Evolutionary conservation across 1,139 yeast genomes (phyloP).

Genomic region (Kodamaea sp.): DNA sequence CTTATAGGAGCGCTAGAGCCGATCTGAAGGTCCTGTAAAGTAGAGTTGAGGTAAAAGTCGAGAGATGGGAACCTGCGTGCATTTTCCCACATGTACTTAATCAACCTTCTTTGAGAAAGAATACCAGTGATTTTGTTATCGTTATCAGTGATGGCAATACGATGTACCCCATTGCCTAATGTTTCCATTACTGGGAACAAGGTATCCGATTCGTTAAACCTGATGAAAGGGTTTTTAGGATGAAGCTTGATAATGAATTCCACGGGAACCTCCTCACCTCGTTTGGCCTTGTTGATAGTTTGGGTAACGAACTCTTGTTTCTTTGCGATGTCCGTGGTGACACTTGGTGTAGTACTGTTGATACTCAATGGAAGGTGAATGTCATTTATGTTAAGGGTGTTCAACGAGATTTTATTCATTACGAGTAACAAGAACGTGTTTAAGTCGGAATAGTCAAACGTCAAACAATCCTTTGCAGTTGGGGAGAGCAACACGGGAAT

Average conservation of each 20-base stretch:
- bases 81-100: constrained; percentile 86
- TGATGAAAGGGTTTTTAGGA: constrained; percentile 84
- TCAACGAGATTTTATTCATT: constrained; percentile 59
- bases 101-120: constrained; percentile 83
- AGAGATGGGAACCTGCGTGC: constrained; percentile 81
- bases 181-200: constrained; percentile 77
- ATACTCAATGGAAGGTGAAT: constrained; percentile 10
- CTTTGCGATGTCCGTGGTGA: constrained; percentile 13
- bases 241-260: constrained; percentile 75
- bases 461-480: constrained; percentile 53
- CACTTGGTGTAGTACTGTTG: constrained; percentile 9
- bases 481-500: constrained; percentile 67
- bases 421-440: constrained; percentile 79
- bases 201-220: constrained; percentile 67
- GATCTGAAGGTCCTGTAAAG: constrained; percentile 66
- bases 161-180: constrained; percentile 88
- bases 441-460: constrained; percentile 90
- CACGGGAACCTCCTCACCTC: constrained; percentile 76
- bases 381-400: constrained; percentile 29
- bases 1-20: constrained; percentile 75
- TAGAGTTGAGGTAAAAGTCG: constrained; percentile 68
- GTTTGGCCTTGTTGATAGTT: constrained; percentile 52
- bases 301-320: constrained; percentile 30
- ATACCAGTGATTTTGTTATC: constrained; percentile 62
- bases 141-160: constrained; percentile 76